Base-by-base conservation (phyloP, 768 basidiomycete genomes). In the Leucocoprinus birnbaumii region DNA sequence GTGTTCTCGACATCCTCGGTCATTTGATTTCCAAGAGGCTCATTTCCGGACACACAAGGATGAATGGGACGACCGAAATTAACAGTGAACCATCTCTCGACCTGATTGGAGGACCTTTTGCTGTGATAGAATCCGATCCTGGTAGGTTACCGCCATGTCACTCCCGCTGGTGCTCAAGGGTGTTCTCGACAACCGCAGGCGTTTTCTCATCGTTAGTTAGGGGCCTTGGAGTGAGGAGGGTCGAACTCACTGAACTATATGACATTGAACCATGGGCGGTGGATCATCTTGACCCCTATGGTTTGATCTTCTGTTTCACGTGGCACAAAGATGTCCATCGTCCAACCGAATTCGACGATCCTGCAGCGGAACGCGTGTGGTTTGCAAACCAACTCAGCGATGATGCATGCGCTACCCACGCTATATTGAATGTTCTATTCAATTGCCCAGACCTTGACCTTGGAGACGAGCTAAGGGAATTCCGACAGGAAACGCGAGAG, bases 301-400 rank as follows among this genome's bases (percentile, higher is more conserved):
- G 82, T 4, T 77, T 86, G 47, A 78, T 86, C 25, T 80, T 86
- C 63, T 86, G 84, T 65, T 85, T 83, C 63, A 66, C 80, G 54
- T 85, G 82, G 79, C 68, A 65, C 16, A 78, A 79, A 58, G 81
- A 82, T 59, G 48, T 67, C 3, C 76, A 79, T 62, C 68, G 74
- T 26, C 65, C 75, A 4, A 63, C 70, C 2, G 78, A 78, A 60
- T 79, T 80, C 58, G 69, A 76, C 25, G 80, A 84, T 62, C 76
- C 82, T 2, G 77, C 79, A 9, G 77, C 83, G 2, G 77, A 80
- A 55, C 71, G 67, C 24, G 77, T 86, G 8, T 87, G 84, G 84
- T 87, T 85, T 59, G 84, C 84, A 9, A 83, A 86, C 65, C 85
- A 87, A 64, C 74, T 87, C 22, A 82, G 78, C 66, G 78, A 82